Percentiles rank a stretch among this genome's conserved stretches.
Evolutionary conservation across 192 early-diverging fungal genomes (phyloP).

Genomic region (Cetraspora pellucida): DNA sequence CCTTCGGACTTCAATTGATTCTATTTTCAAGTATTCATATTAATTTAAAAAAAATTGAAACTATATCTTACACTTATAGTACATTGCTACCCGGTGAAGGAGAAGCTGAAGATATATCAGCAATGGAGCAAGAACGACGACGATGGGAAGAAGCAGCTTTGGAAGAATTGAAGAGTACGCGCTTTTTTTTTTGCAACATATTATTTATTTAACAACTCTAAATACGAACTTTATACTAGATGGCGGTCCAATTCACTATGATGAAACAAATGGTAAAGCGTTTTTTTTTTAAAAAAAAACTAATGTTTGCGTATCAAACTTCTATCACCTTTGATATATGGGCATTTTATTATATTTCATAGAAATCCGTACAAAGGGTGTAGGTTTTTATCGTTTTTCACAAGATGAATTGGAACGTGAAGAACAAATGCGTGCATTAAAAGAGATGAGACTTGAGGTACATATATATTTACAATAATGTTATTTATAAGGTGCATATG

Average conservation of each 20-base stretch:
- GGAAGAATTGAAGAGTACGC: constrained; percentile 9
- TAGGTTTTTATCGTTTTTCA: constrained; percentile 71
- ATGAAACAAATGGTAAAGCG: constrained; percentile 26
- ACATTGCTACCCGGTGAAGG: constrained; percentile 23
- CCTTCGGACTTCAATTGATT: too few species aligned
- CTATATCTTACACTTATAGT: too few species aligned
- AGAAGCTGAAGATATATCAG: constrained; percentile 5
- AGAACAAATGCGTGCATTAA: constrained; percentile 62
- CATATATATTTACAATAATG: not conserved
- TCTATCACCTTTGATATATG: constrained; percentile 6
- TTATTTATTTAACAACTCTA: not conserved
- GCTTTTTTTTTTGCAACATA: not conserved
- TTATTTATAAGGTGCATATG: not conserved
- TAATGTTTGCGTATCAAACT: constrained; percentile 26
- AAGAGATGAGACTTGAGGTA: constrained; percentile 56
- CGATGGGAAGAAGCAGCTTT: constrained; percentile 27
- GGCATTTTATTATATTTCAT: constrained; percentile 4
- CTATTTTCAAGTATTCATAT: too few species aligned
- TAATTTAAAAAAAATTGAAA: too few species aligned
- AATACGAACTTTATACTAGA: not conserved
- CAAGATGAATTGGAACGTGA: constrained; percentile 62
- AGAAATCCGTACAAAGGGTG: constrained; percentile 68
- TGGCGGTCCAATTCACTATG: constrained; percentile 18
- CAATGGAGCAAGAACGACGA: constrained; percentile 15
- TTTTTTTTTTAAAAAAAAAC: constrained; percentile 29